These are phyloP conservation scores for Parietaria judaica DNA, from an alignment of 306 rosid genomes.

Conservation along the genomic window DNA sequence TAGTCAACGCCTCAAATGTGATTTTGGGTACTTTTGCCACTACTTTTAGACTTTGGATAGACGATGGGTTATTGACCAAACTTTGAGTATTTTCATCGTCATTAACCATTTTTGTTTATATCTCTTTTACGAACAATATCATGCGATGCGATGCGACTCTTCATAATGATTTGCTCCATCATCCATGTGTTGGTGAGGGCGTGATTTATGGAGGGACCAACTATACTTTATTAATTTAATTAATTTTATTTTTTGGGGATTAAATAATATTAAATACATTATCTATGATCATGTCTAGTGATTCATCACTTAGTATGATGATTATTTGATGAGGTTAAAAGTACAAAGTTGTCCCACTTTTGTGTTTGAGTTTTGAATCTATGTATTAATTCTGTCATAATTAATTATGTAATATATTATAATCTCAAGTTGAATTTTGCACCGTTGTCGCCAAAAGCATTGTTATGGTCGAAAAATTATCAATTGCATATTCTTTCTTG, in stretches of 20 bases:
- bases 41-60: too few species aligned
- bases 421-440: too few species aligned
- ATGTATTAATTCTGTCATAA: too few species aligned
- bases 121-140: neutral
- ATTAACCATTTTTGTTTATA: neutral
- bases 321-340: neutral
- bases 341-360: neutral
- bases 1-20: too few species aligned
- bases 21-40: too few species aligned
- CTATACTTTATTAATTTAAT: neutral
- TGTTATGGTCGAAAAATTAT: too few species aligned
- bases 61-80: too few species aligned
- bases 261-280: neutral
- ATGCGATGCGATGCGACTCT: conserved; percentile 12
- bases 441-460: too few species aligned
- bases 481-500: too few species aligned
- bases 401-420: too few species aligned
- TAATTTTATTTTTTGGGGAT: neutral
- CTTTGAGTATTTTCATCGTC: too few species aligned
- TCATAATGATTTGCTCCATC: neutral
- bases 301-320: neutral
- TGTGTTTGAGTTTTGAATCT: too few species aligned
- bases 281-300: neutral
- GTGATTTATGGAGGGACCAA: conserved; percentile 14
- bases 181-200: conserved; percentile 1